Evolutionary conservation across 139 green algal species (phyloP).

Genomic region (Desmodesmus armatus): DNA sequence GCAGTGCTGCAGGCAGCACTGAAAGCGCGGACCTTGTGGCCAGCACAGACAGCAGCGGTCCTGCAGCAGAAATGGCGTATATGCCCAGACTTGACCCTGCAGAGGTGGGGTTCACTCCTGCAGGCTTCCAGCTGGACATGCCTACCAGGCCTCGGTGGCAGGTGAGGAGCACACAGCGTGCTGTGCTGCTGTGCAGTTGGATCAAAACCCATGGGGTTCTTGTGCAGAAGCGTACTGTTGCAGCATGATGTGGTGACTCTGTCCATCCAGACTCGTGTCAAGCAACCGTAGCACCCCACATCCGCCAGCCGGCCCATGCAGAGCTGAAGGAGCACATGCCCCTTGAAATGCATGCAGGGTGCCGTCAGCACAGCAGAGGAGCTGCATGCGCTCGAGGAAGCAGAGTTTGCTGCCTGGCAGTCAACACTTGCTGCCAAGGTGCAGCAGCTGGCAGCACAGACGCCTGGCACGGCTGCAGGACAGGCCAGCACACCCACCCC

Average conservation of each 20-base stretch:
- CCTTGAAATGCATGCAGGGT: constrained; percentile 42
- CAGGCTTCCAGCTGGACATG: constrained; percentile 58
- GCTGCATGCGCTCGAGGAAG: constrained; percentile 65
- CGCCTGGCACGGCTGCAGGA: not conserved
- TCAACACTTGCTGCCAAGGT: not conserved
- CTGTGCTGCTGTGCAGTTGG: too few relatives aligned
- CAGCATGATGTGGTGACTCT: too few relatives aligned
- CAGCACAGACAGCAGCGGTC: not conserved
- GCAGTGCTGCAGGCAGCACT: not conserved
- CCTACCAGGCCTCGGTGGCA: constrained; percentile 60
- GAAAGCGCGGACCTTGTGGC: not conserved
- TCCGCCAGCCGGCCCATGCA: too few relatives aligned
- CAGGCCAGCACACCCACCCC: not conserved
- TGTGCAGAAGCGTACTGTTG: too few relatives aligned
- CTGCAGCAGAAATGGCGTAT: not conserved
- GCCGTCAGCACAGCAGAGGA: constrained; percentile 50
- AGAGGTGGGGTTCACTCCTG: constrained; percentile 53
- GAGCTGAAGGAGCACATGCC: too few relatives aligned
- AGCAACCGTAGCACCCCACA: too few relatives aligned
- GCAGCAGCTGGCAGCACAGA: not conserved
- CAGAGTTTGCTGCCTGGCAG: constrained; percentile 52
- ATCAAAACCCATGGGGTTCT: too few relatives aligned
- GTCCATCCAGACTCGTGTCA: too few relatives aligned
- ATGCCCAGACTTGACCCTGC: constrained; percentile 34
- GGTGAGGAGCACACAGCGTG: too few relatives aligned